Evolutionary conservation across 1,284 basidiomycete species (phyloP).

Genomic region (Sanghuangporus baumii): DNA sequence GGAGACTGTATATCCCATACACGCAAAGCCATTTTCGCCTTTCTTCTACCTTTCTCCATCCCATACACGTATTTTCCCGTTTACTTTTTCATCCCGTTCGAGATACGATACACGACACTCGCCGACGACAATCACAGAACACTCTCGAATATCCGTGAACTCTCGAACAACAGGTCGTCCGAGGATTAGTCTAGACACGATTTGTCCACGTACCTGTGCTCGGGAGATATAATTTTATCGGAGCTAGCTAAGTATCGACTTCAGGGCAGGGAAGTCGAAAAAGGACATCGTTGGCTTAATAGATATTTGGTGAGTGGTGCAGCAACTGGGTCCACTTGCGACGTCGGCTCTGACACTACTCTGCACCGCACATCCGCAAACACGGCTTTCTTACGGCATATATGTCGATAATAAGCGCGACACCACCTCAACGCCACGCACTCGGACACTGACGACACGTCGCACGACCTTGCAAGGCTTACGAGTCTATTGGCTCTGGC

Average conservation of each 20-base stretch:
- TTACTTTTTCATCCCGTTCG: not conserved
- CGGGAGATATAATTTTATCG: not conserved
- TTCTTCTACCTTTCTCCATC: not conserved
- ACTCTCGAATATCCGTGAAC: not conserved
- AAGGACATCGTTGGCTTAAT: not conserved
- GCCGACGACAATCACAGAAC: not conserved
- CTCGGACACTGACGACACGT: not conserved
- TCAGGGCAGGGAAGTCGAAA: not conserved
- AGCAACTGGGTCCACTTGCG: not conserved
- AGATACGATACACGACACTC: not conserved
- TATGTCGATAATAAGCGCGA: not conserved
- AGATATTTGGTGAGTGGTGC: not conserved
- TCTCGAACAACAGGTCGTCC: not conserved
- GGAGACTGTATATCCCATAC: slow-evolving; percentile 1
- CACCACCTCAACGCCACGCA: not conserved
- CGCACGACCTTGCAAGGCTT: not conserved
- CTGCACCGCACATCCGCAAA: not conserved
- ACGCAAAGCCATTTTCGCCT: not conserved
- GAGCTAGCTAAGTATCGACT: not conserved
- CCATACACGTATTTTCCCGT: not conserved
- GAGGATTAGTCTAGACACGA: not conserved
- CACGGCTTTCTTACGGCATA: not conserved
- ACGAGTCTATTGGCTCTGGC: not conserved
- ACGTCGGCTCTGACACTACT: not conserved
- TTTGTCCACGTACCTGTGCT: not conserved